Conservation (phyloP, 2,329 filamentous ascomycete species). For the Fusarium sororula region DNA sequence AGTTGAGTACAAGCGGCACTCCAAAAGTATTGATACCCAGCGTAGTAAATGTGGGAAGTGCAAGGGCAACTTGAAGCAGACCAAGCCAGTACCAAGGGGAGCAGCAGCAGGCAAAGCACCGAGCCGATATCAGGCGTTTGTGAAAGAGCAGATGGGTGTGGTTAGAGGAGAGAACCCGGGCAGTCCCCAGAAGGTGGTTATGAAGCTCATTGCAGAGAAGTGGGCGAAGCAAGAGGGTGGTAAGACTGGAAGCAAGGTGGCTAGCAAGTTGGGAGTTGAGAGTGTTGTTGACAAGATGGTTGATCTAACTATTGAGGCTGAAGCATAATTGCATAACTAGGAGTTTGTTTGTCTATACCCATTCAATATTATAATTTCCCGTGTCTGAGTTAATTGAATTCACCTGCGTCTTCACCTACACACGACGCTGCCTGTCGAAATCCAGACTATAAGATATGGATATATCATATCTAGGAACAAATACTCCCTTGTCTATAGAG, state of each 20-base stretch:
- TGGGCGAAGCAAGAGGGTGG: constrained; percentile 64
- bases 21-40: constrained; percentile 79
- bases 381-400: not conserved
- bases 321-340: constrained; percentile 20
- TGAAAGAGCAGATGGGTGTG: constrained; percentile 74
- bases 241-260: constrained; percentile 8
- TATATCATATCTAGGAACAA: no score
- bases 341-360: constrained; percentile 10
- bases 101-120: constrained; percentile 29
- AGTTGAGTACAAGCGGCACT: constrained; percentile 82
- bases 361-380: not conserved
- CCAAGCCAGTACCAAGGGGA: constrained; percentile 73
- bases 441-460: not conserved
- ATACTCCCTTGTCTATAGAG: not conserved
- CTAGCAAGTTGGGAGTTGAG: constrained; percentile 30
- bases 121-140: constrained; percentile 60
- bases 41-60: constrained; percentile 83
- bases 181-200: constrained; percentile 72
- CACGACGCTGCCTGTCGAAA: not conserved
- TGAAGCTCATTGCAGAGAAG: constrained; percentile 71
- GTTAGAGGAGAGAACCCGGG: constrained; percentile 66
- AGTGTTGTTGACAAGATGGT: constrained; percentile 37
- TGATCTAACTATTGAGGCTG: constrained; percentile 40
- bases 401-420: not conserved
- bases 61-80: constrained; percentile 75